These are phyloP conservation scores for Wickerhamomyces bovis DNA, from an alignment of 805 yeast genomes.

Conservation along the genomic window DNA sequence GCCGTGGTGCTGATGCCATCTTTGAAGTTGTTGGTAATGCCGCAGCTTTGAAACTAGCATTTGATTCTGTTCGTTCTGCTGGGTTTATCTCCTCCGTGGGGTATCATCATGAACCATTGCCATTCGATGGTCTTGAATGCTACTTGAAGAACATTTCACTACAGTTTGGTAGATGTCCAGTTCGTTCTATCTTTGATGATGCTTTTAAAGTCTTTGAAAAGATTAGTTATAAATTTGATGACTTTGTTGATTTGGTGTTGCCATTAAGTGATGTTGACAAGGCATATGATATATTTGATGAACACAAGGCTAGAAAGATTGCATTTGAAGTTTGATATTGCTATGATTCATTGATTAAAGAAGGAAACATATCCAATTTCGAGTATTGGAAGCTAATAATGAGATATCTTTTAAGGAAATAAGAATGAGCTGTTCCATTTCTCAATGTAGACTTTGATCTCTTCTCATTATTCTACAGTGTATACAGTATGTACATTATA, in stretches of 20 bases:
- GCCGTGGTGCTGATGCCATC: slow-evolving; percentile 53
- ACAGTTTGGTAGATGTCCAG: slow-evolving; percentile 61
- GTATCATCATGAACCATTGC: slow-evolving; percentile 52
- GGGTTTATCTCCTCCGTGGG: slow-evolving; percentile 57
- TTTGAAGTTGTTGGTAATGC: slow-evolving; percentile 56
- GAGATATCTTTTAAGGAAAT: too few species aligned
- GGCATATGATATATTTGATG: slow-evolving; percentile 47
- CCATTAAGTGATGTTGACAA: slow-evolving; percentile 38
- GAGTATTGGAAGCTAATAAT: too few species aligned
- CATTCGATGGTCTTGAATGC: slow-evolving; percentile 52
- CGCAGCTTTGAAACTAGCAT: slow-evolving; percentile 44
- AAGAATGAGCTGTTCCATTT: too few species aligned
- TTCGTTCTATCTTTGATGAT: slow-evolving; percentile 49
- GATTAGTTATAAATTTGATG: slow-evolving; percentile 39
- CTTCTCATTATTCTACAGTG: too few species aligned
- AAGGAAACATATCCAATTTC: too few species aligned
- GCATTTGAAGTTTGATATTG: slow-evolving; percentile 30
- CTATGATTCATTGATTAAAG: too few species aligned
- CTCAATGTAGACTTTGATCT: too few species aligned
- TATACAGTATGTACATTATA: too few species aligned
- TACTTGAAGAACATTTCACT: slow-evolving; percentile 50
- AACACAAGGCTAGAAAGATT: slow-evolving; percentile 49
- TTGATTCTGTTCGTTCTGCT: slow-evolving; percentile 47
- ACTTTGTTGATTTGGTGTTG: slow-evolving; percentile 44
- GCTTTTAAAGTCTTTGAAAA: slow-evolving; percentile 42